A percentile compares a stretch with the other conserved stretches of the same genome.
phyloP scores from a whole-genome alignment of 2,329 filamentous ascomycete species.

The Purpureocillium lavendulum region DNA sequence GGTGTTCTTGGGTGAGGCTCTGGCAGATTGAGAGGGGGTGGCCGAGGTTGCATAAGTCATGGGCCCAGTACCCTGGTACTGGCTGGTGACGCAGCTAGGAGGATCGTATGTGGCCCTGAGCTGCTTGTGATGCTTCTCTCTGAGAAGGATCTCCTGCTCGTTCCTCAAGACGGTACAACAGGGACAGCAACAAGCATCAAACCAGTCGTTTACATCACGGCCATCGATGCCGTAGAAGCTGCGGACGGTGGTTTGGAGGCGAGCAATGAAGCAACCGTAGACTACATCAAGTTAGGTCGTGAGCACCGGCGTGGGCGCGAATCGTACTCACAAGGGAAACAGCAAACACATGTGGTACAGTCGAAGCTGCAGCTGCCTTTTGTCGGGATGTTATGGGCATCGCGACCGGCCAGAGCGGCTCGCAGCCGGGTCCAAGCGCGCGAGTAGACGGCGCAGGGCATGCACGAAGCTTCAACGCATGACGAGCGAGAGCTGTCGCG shows the following conservation, averaged over 20 bases:
- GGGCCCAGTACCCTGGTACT: conserved; percentile 12
- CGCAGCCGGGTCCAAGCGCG: conserved; percentile 16
- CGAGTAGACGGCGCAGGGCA: conserved; percentile 18
- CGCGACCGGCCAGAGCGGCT: conserved; percentile 11
- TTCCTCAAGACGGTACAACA: conserved; percentile 15
- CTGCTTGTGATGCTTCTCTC: conserved; percentile 12
- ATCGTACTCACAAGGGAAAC: conserved; percentile 18
- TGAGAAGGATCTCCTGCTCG: conserved; percentile 23
- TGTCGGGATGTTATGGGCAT: conserved; percentile 8
- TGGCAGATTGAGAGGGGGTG: conserved; percentile 5
- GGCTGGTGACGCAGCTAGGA: conserved; percentile 4
- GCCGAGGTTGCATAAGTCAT: too few species aligned
- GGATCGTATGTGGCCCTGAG: conserved; percentile 6
- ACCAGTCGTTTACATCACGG: conserved; percentile 11
- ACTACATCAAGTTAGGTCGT: conserved; percentile 12
- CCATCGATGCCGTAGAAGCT: conserved; percentile 23
- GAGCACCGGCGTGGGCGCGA: too few species aligned
- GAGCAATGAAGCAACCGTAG: conserved; percentile 18
- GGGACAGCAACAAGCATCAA: conserved; percentile 19
- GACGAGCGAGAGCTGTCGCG: conserved; percentile 3
- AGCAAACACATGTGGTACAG: conserved; percentile 14
- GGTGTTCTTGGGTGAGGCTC: conserved; percentile 2
- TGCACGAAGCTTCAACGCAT: conserved; percentile 8
- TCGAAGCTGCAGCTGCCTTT: conserved; percentile 12
- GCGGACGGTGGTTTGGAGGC: conserved; percentile 21